Evolutionary conservation across 2,329 filamentous ascomycete genomes (phyloP), one percentile per base, ranked within the genome.

Genomic region (Colletotrichum tofieldiae): DNA sequence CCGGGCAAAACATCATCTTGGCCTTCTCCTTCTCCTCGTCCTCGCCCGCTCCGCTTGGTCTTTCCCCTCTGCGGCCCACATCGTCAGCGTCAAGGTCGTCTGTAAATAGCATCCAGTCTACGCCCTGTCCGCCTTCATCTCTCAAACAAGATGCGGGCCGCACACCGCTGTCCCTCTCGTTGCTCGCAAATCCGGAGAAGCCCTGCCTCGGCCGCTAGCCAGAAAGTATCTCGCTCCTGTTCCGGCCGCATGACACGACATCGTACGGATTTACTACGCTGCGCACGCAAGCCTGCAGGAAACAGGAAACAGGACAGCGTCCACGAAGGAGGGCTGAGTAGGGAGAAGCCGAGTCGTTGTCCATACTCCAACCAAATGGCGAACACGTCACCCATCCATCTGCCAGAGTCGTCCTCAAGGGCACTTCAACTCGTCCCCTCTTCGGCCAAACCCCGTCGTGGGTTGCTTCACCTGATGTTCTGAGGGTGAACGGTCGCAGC

Each of bases 61-160:
- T 39, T 29, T 61, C 29, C 20, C 35, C 35, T 68, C 23, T 23
- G 32, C 43, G 43, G n/a, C 58, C 45, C 67, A 60, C 39, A 47
- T 55, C 47, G 63, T 61, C 39, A 37, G 39, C 47, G 55, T 71
- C 67, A 61, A 29, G 29, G 18, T 8, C 18, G 23, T 71, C 63
- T 67, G 68, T 45, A 71, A 71, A 71, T 71, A 71, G 68, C 51
- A 67, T 61, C 67, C n/a, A 58, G n/a, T 39, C 67, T 60, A 16
- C 45, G 45, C 54, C 62, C 52, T 45, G 52, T 70, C 61, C 45
- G 35, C 62, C 41, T 60, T 58, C 43, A 26, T 66, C 62, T 49
- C 62, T 60, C 54, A 70, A 66, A 70, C 62, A 66, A 60, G 55
- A 47, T 45, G 61, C 61, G 67, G 56, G 52, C 61, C 67, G 32